phyloP scores from a whole-genome alignment of 306 rosid genomes.

The Malus sylvestris region DNA sequence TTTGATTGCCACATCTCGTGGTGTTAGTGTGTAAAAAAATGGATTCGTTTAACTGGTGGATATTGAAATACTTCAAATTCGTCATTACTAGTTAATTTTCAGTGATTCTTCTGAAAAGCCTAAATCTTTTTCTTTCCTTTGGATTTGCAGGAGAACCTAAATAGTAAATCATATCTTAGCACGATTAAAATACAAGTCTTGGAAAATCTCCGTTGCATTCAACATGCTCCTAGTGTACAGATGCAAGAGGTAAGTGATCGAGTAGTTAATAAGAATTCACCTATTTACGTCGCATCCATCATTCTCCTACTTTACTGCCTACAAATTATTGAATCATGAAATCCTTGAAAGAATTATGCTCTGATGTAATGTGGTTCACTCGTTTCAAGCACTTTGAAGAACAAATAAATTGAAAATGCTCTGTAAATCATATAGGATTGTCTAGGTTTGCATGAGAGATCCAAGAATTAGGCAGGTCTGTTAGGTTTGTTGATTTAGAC shows the following conservation, averaged over 20 bases:
- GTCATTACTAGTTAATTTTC: neutral
- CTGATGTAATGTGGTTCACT: neutral
- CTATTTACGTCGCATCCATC: too few relatives aligned
- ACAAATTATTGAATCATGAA: neutral
- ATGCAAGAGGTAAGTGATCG: conserved; percentile 78
- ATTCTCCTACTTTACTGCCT: too few relatives aligned
- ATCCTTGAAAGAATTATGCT: neutral
- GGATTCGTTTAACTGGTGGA: neutral
- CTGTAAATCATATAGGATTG: neutral
- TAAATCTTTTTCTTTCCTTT: neutral
- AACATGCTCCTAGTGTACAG: conserved; percentile 95
- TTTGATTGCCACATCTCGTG: neutral
- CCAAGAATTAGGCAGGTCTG: neutral
- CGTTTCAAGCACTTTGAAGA: neutral
- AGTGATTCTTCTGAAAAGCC: neutral
- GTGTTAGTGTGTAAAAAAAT: neutral
- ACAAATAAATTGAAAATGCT: neutral
- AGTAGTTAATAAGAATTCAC: neutral
- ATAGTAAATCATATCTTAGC: conserved; percentile 87
- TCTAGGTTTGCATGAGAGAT: neutral
- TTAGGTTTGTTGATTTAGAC: neutral
- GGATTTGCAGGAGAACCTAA: conserved; percentile 72
- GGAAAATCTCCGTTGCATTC: conserved; percentile 89
- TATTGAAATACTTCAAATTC: neutral
- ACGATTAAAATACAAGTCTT: conserved; percentile 84